Evolutionary conservation across 495 filamentous ascomycete species (phyloP).

Genomic region (Elaphomyces granulatus): DNA sequence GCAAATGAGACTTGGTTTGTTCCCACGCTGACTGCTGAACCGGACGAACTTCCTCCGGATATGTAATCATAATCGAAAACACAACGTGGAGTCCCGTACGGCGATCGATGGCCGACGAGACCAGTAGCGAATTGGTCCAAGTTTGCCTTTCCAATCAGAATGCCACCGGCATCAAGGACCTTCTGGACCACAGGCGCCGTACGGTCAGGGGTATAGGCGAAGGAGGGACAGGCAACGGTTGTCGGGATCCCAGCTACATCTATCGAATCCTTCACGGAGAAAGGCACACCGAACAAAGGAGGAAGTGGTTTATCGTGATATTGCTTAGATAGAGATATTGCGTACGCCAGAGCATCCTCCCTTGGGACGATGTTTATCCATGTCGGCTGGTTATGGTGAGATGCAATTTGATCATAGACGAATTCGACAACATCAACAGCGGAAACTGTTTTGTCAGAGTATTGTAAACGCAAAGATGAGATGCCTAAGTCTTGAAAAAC

Average conservation of each 20-base stretch:
- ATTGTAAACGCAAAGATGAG: too few relatives aligned
- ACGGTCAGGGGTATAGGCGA: conserved; percentile 32
- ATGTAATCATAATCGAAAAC: conserved; percentile 41
- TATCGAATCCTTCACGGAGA: conserved; percentile 51
- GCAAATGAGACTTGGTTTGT: conserved; percentile 45
- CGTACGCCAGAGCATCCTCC: too few relatives aligned
- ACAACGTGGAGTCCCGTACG: conserved; percentile 41
- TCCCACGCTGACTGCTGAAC: conserved; percentile 43
- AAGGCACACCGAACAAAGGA: conserved; percentile 48
- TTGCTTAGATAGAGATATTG: too few relatives aligned
- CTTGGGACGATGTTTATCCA: too few relatives aligned
- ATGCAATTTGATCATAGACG: too few relatives aligned
- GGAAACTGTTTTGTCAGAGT: too few relatives aligned
- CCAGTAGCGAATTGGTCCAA: conserved; percentile 57
- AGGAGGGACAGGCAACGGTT: conserved; percentile 43
- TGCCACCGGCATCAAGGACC: conserved; percentile 32
- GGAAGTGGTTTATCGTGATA: too few relatives aligned
- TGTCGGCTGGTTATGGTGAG: too few relatives aligned
- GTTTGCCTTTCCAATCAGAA: conserved; percentile 54
- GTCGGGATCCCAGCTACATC: conserved; percentile 42
- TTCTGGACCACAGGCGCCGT: conserved; percentile 14
- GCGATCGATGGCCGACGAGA: conserved; percentile 46
- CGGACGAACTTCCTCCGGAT: conserved; percentile 46
- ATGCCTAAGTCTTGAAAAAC: too few relatives aligned
- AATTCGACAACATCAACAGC: too few relatives aligned